Evolutionary conservation across 164 flowering plant species (phyloP).

Genomic region (Piper longum): DNA sequence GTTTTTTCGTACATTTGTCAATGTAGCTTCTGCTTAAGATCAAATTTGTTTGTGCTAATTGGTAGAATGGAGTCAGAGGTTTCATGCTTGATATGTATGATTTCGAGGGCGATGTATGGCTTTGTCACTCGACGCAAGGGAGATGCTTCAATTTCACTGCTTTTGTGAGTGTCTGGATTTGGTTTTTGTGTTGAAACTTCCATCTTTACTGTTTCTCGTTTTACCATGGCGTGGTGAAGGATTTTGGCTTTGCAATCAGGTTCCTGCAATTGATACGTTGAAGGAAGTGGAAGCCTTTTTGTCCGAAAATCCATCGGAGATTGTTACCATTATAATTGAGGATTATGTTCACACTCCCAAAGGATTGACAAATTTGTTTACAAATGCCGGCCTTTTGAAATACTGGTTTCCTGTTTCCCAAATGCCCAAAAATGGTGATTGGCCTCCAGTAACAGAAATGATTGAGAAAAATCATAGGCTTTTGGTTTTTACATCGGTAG

Average conservation of each 20-base stretch:
- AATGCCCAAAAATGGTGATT: slow-evolving; percentile 89
- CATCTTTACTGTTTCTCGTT: neutral
- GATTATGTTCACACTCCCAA: slow-evolving; percentile 93
- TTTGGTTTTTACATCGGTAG: slow-evolving; percentile 78
- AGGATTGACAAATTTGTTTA: slow-evolving; percentile 67
- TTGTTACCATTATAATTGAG: slow-evolving; percentile 90
- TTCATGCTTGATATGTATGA: slow-evolving; percentile 99
- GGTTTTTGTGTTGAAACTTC: neutral
- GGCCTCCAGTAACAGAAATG: slow-evolving; percentile 92
- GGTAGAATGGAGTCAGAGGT: slow-evolving; percentile 93
- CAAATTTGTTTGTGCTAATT: slow-evolving; percentile 7
- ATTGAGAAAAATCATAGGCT: slow-evolving; percentile 62
- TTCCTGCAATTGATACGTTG: slow-evolving; percentile 85
- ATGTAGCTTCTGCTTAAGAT: slow-evolving; percentile 4
- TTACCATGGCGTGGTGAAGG: neutral
- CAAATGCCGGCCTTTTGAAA: slow-evolving; percentile 65
- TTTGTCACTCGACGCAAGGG: slow-evolving; percentile 88
- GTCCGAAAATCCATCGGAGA: slow-evolving; percentile 57
- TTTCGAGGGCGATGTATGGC: slow-evolving; percentile 81
- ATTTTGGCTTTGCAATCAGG: slow-evolving; percentile 22
- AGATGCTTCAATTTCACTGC: slow-evolving; percentile 95
- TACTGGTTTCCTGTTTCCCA: slow-evolving; percentile 85
- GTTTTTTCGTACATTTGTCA: neutral
- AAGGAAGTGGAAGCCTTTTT: slow-evolving; percentile 91
- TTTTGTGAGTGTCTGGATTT: slow-evolving; percentile 42